phyloP scores from a whole-genome alignment of 495 filamentous ascomycete genomes.

The Penicillium herquei region DNA sequence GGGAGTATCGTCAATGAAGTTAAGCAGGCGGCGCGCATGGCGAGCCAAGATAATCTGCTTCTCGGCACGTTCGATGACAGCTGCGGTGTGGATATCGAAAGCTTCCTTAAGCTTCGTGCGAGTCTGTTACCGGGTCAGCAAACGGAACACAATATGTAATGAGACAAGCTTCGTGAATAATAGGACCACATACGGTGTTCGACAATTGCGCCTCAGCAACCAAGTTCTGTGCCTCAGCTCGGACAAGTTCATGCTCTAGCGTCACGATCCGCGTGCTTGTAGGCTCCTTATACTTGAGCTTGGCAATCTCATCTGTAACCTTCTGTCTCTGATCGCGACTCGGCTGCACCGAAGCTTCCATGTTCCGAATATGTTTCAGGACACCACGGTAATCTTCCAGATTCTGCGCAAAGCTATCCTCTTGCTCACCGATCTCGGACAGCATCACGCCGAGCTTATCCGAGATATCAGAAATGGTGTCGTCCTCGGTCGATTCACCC shows the following conservation, averaged over 20 bases:
- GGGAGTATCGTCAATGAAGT: conserved; percentile 87
- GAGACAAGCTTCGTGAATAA: too few relatives aligned
- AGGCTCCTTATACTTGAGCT: conserved; percentile 86
- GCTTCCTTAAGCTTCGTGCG: conserved; percentile 92
- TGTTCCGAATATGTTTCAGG: conserved; percentile 89
- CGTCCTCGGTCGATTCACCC: conserved; percentile 87
- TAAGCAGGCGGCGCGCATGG: conserved; percentile 80
- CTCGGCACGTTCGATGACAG: conserved; percentile 90
- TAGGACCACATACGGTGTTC: conserved; percentile 63
- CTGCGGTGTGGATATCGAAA: conserved; percentile 80
- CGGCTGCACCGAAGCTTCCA: conserved; percentile 89
- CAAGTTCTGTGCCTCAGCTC: conserved; percentile 90
- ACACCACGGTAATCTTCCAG: conserved; percentile 77
- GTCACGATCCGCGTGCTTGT: conserved; percentile 69
- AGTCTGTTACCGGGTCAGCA: conserved; percentile 51
- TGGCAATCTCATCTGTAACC: conserved; percentile 85
- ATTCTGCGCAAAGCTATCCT: conserved; percentile 80
- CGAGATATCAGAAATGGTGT: conserved; percentile 79
- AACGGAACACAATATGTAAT: not conserved
- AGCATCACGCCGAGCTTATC: conserved; percentile 94
- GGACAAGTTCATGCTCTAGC: conserved; percentile 92
- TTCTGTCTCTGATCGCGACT: conserved; percentile 79
- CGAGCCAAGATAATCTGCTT: conserved; percentile 92
- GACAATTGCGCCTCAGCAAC: conserved; percentile 97
- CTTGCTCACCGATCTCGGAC: conserved; percentile 87